phyloP scores from a whole-genome alignment of 805 yeast genomes.

The Saccharomycopsis sp. region DNA sequence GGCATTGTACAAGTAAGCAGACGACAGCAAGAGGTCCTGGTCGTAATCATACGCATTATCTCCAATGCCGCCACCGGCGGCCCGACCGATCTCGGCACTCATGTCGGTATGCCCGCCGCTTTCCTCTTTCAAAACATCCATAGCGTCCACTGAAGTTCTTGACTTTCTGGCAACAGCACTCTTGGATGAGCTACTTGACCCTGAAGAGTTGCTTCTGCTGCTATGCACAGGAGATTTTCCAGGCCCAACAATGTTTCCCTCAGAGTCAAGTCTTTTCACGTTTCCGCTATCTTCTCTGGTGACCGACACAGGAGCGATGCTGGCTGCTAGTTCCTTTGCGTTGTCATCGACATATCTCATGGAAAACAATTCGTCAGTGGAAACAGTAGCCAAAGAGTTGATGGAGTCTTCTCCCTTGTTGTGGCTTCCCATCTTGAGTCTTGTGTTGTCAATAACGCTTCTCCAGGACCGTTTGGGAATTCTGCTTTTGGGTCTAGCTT shows the following conservation, averaged over 20 bases:
- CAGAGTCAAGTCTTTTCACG: constrained; percentile 16
- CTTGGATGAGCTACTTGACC: too few species aligned
- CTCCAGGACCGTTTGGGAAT: constrained; percentile 54
- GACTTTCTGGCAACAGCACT: constrained; percentile 5
- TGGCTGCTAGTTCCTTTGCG: background rate
- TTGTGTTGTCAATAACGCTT: constrained; percentile 27
- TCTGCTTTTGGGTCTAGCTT: constrained; percentile 24
- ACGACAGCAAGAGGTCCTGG: background rate
- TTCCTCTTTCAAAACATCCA: constrained; percentile 17
- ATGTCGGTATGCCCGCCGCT: background rate
- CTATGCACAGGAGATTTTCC: too few species aligned
- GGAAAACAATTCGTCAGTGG: constrained; percentile 74
- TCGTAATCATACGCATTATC: background rate
- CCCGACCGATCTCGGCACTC: constrained; percentile 13
- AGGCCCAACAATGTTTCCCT: constrained; percentile 14
- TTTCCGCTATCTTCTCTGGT: constrained; percentile 19
- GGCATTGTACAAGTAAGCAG: background rate
- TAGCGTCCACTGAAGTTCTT: background rate
- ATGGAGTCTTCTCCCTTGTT: constrained; percentile 51
- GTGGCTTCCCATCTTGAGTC: constrained; percentile 11
- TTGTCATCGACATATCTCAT: constrained; percentile 65
- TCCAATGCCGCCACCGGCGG: background rate
- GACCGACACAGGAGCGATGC: background rate
- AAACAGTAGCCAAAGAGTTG: constrained; percentile 71
- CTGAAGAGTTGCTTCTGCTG: too few species aligned